These are phyloP conservation scores for Coriolopsis trogii DNA, from an alignment of 1,284 basidiomycete genomes.

Conservation along the genomic window DNA sequence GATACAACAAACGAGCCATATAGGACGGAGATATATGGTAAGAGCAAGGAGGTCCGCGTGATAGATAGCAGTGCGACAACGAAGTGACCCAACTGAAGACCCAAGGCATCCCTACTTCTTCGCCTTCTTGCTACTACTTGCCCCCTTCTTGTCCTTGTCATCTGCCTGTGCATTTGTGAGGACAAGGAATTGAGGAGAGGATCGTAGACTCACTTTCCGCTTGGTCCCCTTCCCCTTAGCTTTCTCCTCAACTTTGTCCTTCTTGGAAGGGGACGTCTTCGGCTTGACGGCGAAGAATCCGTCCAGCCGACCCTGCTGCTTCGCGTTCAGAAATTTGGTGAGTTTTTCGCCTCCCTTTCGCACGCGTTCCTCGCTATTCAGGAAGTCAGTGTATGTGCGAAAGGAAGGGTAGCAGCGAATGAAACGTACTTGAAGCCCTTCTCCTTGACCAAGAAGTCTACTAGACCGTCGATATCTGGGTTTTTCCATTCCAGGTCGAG, in stretches of 20 bases:
- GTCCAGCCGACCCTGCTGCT: conserved; percentile 96
- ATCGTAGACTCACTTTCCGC: conserved; percentile 57
- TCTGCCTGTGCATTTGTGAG: conserved; percentile 12
- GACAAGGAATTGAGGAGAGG: background rate
- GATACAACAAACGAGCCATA: conserved; percentile 25
- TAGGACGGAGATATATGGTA: conserved; percentile 13
- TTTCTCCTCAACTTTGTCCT: conserved; percentile 33
- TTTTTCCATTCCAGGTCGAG: conserved; percentile 96
- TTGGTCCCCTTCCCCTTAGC: conserved; percentile 56
- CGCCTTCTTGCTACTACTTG: conserved; percentile 45
- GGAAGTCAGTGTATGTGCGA: background rate
- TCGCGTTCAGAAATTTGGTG: conserved; percentile 83
- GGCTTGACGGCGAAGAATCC: conserved; percentile 87
- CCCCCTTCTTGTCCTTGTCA: conserved; percentile 35
- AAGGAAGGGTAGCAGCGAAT: conserved; percentile 1
- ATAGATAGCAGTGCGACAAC: conserved; percentile 5
- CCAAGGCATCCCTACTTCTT: conserved; percentile 43
- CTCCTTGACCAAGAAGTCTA: conserved; percentile 92
- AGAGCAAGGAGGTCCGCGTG: background rate
- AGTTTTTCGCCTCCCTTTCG: conserved; percentile 95
- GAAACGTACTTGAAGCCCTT: conserved; percentile 92
- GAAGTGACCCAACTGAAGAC: background rate
- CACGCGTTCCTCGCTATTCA: conserved; percentile 89
- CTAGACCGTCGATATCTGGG: conserved; percentile 92
- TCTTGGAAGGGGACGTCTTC: conserved; percentile 51